Evolutionary conservation across 2,329 filamentous ascomycete genomes (phyloP), one percentile per base, ranked within the genome.

Genomic region (Ilyonectria sp.): DNA sequence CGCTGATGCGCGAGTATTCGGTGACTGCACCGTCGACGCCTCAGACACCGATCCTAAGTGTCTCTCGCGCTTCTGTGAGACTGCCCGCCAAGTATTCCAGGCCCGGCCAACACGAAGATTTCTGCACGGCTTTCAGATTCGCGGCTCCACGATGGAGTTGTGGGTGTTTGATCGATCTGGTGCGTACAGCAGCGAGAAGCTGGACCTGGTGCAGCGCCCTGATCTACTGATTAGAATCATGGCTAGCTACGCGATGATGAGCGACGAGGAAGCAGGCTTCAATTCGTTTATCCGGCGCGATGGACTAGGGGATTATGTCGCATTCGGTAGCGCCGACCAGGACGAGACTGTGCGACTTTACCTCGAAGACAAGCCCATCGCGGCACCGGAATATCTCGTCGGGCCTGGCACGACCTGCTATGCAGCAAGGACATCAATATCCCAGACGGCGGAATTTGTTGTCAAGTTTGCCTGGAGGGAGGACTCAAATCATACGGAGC

Each of bases 141-240:
- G 19, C 40, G 65, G 33, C 11, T 68, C 67, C 0, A 67, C 40
- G 21, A 68, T 75, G 58, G 73, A 77, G 56, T 57, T 74, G 15
- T 73, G 69, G 71, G 47, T 76, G 7, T 77, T 75, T 6, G 67
- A 71, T 55, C 66, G 73, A 2, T 69, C 71, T 17, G 74, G 75
- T 1, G 4, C 65, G 11, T 75, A 72, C 4, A 68, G 69, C 55
- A 67, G 66, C 2, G 72, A 61, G 1, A n/a, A 50, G 17, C 63
- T 70, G n/a, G 49, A 70, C 23, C 6, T 60, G 13, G 37, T 13
- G 37, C 5, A 23, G 37, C 31, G n/a, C 54, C 8, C 40, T 56
- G 6, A 57, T 60, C 17, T 6, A 57, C 15, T 55, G 35, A 6
- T 55, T 60, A 26, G 44, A 26, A 21, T 67, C 1, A 10, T 67